Evolutionary conservation across 2,329 filamentous ascomycete genomes (phyloP), one percentile per base, ranked within the genome.

Genomic region (Sporothrix humicola): DNA sequence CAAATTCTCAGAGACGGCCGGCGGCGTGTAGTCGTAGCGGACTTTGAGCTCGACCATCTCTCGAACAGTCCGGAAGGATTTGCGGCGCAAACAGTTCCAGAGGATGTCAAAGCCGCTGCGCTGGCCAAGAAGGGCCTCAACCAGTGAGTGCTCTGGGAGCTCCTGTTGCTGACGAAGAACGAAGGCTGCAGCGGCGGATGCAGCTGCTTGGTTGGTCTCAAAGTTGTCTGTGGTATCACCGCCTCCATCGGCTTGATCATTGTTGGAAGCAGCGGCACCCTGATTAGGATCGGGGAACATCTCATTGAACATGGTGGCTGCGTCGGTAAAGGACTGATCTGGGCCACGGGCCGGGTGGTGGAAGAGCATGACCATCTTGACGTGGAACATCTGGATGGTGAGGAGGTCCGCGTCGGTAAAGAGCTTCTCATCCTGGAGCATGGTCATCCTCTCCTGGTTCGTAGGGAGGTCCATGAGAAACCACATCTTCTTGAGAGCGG

Each of bases 301-400:
- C 23, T 58, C 23, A 6, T 12, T 26, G 23, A 7, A 23, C 12
- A 58, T 26, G 23, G 15, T 23, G 23, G 44, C 13, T 17, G 56
- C 37, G 15, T 17, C 58, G 9, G 23, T 17, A 26, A n/a, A 13
- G 59, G 84, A 83, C 2, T 83, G 82, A 68, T 85, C 84, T 17
- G 85, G 84, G 0, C 87, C 88, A 68, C 85, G 85, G 31, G 88
- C 79, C 0, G 92, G 91, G 76, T 93, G 87, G 73, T 87, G 88
- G 80, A 93, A 90, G 72, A 85, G 85, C 87, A 94, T 89, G 78
- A 89, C 86, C 17, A 96, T 86, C 82, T 95, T 95, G 75, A 93
- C 79, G 76, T 93, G 83, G 82, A 95, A 90, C 74, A 91, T 81
- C 61, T 90, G 87, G 2, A 88, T 85, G 69, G 88, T 84, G 78